Percentiles rank a stretch among this genome's conserved stretches.
Conservation (phyloP, 352 stramenopile genomes). For the Globisporangium barbulae region DNA sequence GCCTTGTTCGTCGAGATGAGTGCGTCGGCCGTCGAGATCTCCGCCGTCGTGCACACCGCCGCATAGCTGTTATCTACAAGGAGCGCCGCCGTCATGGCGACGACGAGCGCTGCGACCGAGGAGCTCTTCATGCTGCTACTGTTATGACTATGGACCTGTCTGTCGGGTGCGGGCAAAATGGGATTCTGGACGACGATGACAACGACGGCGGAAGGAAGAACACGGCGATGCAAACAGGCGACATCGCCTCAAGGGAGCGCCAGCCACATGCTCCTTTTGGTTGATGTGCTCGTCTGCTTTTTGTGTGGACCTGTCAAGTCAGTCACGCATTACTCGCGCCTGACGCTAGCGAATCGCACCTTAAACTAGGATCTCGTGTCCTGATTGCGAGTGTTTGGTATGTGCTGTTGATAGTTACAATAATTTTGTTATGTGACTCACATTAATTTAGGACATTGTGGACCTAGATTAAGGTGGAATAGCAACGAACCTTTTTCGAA, state of each 20-base stretch:
- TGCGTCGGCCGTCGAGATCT: constrained; percentile 11
- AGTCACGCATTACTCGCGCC: not conserved
- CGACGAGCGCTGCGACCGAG: constrained; percentile 3
- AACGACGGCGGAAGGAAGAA: constrained; percentile 1
- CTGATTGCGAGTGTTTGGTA: not conserved
- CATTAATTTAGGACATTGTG: not conserved
- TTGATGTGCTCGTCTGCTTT: constrained; percentile 3
- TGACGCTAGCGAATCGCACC: not conserved
- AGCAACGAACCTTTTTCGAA: constrained; percentile 1
- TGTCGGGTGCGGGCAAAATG: not conserved
- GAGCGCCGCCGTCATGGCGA: not conserved
- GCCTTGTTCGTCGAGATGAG: constrained; percentile 17
- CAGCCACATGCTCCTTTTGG: constrained; percentile 1
- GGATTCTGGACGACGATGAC: constrained; percentile 7
- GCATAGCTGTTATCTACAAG: not conserved
- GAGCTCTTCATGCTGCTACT: constrained; percentile 8
- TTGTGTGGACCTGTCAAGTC: constrained; percentile 5
- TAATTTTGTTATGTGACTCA: too few species aligned
- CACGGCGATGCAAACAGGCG: not conserved
- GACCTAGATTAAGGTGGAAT: not conserved
- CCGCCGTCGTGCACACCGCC: constrained; percentile 7
- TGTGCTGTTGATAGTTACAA: too few species aligned
- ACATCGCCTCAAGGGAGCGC: too few species aligned
- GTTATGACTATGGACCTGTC: not conserved
- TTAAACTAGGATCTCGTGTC: not conserved